Evolutionary conservation across 148 eudicot species (phyloP).

Genomic region (Simmondsia chinensis): DNA sequence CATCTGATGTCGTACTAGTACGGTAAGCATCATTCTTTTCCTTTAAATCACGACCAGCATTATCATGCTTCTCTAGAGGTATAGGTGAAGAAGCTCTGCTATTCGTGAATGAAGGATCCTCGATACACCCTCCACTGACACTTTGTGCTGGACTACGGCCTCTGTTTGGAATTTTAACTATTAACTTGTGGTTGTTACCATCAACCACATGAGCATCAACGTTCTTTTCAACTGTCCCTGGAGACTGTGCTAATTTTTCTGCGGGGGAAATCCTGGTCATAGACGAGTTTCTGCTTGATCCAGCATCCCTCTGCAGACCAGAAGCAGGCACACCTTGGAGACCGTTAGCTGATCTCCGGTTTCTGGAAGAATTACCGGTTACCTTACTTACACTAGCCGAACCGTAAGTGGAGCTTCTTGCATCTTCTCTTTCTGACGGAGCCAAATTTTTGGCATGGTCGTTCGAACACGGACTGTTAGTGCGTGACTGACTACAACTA

Average conservation of each 20-base stretch:
- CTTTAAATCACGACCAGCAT: slow-evolving; percentile 18
- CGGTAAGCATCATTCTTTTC: slow-evolving; percentile 21
- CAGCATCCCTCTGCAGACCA: slow-evolving; percentile 33
- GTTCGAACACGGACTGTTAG: slow-evolving; percentile 62
- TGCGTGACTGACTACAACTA: slow-evolving; percentile 70
- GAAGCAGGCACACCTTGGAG: slow-evolving; percentile 19
- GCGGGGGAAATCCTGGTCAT: slow-evolving; percentile 13
- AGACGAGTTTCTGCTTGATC: slow-evolving; percentile 21
- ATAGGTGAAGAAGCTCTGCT: slow-evolving; percentile 47
- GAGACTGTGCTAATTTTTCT: slow-evolving; percentile 35
- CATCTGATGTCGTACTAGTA: slow-evolving; percentile 13
- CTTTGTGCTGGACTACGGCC: slow-evolving; percentile 38
- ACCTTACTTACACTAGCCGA: slow-evolving; percentile 31
- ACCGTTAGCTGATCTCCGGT: slow-evolving; percentile 28
- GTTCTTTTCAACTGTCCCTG: slow-evolving; percentile 13
- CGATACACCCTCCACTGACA: slow-evolving; percentile 26
- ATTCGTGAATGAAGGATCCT: slow-evolving; percentile 26
- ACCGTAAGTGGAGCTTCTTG: slow-evolving; percentile 40
- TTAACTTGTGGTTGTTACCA: slow-evolving; percentile 39
- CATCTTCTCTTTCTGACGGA: slow-evolving; percentile 48
- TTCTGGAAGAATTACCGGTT: slow-evolving; percentile 26
- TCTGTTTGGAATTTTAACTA: slow-evolving; percentile 64
- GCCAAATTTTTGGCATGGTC: slow-evolving; percentile 34
- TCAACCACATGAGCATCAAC: slow-evolving; percentile 27
- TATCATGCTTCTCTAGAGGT: slow-evolving; percentile 30